Base-by-base conservation (phyloP, 179 eudicot species). In the Monotropa hypopitys region DNA sequence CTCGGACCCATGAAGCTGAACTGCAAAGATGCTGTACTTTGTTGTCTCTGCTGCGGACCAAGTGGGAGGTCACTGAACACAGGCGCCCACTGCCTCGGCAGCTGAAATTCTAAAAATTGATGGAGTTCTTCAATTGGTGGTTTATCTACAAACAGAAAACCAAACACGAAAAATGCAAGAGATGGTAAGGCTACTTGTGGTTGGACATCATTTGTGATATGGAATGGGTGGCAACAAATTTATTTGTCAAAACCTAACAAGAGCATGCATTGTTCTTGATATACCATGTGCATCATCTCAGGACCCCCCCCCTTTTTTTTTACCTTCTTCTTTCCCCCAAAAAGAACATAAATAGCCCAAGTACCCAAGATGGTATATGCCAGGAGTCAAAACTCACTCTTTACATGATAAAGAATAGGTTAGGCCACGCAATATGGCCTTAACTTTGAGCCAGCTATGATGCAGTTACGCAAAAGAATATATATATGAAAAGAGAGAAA, bases 71-170 rank as follows among this genome's bases (percentile, higher is more conserved):
- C 99, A 79, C 91, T 89, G 76, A 91, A 93, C 46, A 96, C 90
- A 59, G 99, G 99, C 21, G 99, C 99, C 99, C 99, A 96, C 81
- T 89, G 96, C 78, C 98, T 81, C 12, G 97, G 99, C 77, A 93
- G 83, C 85, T 96, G 99, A 83, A 96, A 96, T 79, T 96, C 99
- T 88, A 96, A 84, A 88, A 96, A 96, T 73, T 91, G 98, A 78
- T 91, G 98, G 61, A 96, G 97, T 82, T 96, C 99, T 83, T 90
- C 98, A 53, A 93, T 86, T 67, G 98, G 98, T 40, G 99, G 99
- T 81, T 93, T 96, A 84, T 96, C 99, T 96, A 88, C 83, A 81
- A 66, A 68, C 47, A 84, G 50, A 77, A 69, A 57, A 63, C 65
- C 53, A 79, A 47, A 68, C 42, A 26, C 50, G 7, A 75, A 5